Base-by-base conservation (phyloP, 768 basidiomycete genomes). In the Pholiota molesta region DNA sequence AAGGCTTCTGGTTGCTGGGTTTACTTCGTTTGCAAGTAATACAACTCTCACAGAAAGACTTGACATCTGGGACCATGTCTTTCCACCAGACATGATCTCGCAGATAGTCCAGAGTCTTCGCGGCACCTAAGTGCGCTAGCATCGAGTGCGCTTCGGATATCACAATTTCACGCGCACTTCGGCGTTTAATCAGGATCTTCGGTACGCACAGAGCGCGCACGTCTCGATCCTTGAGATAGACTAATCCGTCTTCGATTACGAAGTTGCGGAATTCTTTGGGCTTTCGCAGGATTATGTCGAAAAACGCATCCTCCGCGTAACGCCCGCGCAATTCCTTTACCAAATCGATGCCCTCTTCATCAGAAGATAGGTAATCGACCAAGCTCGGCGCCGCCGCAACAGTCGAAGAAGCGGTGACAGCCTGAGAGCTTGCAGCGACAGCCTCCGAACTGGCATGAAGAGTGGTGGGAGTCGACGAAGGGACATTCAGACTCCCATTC, bases 71-170 rank as follows among this genome's bases (percentile, higher is more conserved):
- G 21, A 37, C n/a, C 28, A 63, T 49, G 17, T 52, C 9, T 29
- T 63, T 63, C 58, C 62, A 63, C 62, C 62, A 63, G 1, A 56
- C 53, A 28, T 47, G 52, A 40, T 55, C 53, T 11, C 59, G 28
- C 13, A 63, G 40, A 21, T 63, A 63, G 29, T 33, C 44, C 49
- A 47, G 51, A 0, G 62, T 63, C 29, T 63, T 63, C 3, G 28
- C 16, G 45, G 33, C 29, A 31, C 58, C 29, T 17, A 63, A 33
- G 52, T 63, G 58, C 28, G 52, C 59, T 21, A 60, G 28, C 9
- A 60, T 29, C 13, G 52, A 29, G 49, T 59, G 62, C 1, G 28
- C 62, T 54, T 62, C 57, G 7, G 57, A 21, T 55, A 62, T 59
- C 2, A 59, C 39, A 7, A 63, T 53, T 55, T 63, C 62, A 3